Evolutionary conservation across 2,329 filamentous ascomycete species (phyloP), one percentile per base, ranked within the genome.

Genomic region (Fusarium longipes): DNA sequence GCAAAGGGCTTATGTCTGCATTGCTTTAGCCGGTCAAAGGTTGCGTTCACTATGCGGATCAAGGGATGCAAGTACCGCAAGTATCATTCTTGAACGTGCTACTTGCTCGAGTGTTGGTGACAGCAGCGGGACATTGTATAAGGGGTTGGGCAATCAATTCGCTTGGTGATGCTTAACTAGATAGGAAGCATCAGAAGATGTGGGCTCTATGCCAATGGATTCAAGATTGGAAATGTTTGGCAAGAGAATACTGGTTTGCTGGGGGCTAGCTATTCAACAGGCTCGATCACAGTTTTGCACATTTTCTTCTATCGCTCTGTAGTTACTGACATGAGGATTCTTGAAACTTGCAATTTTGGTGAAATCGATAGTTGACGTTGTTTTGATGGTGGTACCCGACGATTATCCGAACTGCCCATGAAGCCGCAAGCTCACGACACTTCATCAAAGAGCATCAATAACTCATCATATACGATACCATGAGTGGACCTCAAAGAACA

Each of bases 401-500:
- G 15, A 73, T 73, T 73, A 72, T 60, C 71, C 71, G 69, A n/a
- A n/a, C 25, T 36, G 11, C 11, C 15, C 48, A 51, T 63, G 57
- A 65, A 57, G 39, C 40, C 8, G 24, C 60, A 52, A 70, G 45
- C 24, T 61, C 63, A 52, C 35, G n/a, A 22, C 45, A 45, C 53
- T 56, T 25, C 29, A 43, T 44, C 65, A 53, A 54, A 33, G 29
- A 61, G 33, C 22, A 43, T 61, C 48, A n/a, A 52, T 57, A 55
- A 39, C 24, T 49, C 18, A 43, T 24, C 38, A 32, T 53, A 62
- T 45, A 59, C 39, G 30, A 57, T 39, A 61, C 35, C 53, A 77
- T 77, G 75, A 76, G 75, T 60, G 73, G 73, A 45, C 69, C 73
- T 24, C 69, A 70, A 58, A 71, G 73, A 53, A 69, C 73, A 27